Conservation (phyloP, 2,329 filamentous ascomycete species). For the Exophiala spinifera region DNA sequence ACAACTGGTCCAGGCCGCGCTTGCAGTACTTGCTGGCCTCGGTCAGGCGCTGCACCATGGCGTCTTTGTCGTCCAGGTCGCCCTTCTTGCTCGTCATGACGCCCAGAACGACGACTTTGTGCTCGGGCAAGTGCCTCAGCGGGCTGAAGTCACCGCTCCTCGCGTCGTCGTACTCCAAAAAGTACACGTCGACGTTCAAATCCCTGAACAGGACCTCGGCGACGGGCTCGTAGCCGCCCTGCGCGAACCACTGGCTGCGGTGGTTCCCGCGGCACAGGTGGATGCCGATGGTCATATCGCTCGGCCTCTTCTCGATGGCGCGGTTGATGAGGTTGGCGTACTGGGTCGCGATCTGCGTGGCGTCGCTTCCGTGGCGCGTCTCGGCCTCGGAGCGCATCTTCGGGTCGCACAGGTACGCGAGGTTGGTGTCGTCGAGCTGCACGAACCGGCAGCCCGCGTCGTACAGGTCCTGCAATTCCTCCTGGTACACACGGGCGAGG, state of each 20-base stretch:
- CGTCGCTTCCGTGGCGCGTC: conserved; percentile 48
- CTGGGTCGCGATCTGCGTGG: conserved; percentile 48
- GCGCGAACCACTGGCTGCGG: conserved; percentile 56
- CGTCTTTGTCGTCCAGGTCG: conserved; percentile 51
- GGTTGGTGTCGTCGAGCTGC: conserved; percentile 59
- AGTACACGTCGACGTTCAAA: conserved; percentile 57
- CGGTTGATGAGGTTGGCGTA: conserved; percentile 57
- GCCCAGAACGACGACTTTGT: conserved; percentile 56
- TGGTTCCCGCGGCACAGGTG: conserved; percentile 59
- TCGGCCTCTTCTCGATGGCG: conserved; percentile 51
- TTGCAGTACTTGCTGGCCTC: conserved; percentile 50
- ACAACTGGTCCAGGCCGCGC: conserved; percentile 54
- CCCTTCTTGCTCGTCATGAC: conserved; percentile 58
- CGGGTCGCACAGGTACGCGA: conserved; percentile 58
- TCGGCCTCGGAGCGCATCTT: conserved; percentile 55
- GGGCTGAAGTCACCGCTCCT: conserved; percentile 56
- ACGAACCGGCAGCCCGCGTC: conserved; percentile 55
- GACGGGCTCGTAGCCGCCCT: conserved; percentile 58
- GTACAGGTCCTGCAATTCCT: conserved; percentile 54
- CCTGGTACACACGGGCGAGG: conserved; percentile 54
- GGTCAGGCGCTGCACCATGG: conserved; percentile 43
- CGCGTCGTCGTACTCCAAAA: conserved; percentile 59
- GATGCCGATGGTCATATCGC: conserved; percentile 56
- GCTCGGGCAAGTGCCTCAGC: conserved; percentile 51
- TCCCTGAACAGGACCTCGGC: conserved; percentile 57